These are phyloP conservation scores for Aristolochia contorta DNA, from an alignment of 164 flowering plant species.

Conservation along the genomic window DNA sequence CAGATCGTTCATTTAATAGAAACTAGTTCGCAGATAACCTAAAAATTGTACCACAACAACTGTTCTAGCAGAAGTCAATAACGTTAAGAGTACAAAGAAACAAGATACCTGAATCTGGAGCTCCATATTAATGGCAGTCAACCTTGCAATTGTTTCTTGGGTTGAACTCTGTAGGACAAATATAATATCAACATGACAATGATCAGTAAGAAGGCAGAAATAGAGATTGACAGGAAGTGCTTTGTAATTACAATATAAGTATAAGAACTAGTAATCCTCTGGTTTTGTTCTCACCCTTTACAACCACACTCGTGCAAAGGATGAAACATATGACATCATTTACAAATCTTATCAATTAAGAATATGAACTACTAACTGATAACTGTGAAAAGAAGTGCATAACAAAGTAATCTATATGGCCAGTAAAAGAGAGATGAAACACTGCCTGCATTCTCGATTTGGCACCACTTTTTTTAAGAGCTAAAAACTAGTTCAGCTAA, in stretches of 20 bases:
- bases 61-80: not conserved
- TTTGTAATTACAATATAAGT: too few relatives aligned
- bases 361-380: not conserved
- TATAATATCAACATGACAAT: not conserved
- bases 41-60: not conserved
- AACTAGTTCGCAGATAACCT: not conserved
- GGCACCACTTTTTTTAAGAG: too few relatives aligned
- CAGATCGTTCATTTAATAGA: not conserved
- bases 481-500: too few relatives aligned
- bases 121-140: constrained; percentile 32
- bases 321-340: not conserved
- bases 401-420: too few relatives aligned
- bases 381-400: too few relatives aligned
- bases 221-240: too few relatives aligned
- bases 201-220: not conserved
- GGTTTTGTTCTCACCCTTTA: not conserved
- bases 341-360: not conserved
- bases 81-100: not conserved
- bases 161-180: constrained; percentile 29
- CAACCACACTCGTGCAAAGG: not conserved
- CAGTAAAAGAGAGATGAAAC: too few relatives aligned
- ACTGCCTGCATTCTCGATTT: too few relatives aligned
- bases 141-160: constrained; percentile 30
- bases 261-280: too few relatives aligned
- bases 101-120: constrained; percentile 43